These are phyloP conservation scores for Phaeotremella skinneri DNA, from an alignment of 768 basidiomycete genomes.

Conservation along the genomic window DNA sequence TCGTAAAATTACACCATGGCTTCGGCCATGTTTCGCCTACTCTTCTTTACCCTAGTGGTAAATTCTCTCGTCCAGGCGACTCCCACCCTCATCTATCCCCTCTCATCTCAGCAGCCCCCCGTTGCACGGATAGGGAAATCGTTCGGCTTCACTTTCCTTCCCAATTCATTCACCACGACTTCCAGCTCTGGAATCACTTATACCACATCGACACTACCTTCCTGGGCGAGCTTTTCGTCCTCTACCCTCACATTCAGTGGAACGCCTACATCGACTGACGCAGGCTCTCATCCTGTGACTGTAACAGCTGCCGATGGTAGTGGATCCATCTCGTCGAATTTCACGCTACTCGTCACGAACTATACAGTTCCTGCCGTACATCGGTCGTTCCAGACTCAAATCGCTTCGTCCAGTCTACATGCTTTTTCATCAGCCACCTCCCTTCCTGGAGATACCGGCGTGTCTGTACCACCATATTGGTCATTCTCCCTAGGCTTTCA, in stretches of 20 bases:
- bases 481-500: conserved; percentile 87
- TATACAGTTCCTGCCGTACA: conserved; percentile 64
- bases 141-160: conserved; percentile 70
- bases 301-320: conserved; percentile 60
- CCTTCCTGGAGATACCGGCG: conserved; percentile 48
- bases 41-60: conserved; percentile 26
- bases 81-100: conserved; percentile 58
- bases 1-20: not conserved
- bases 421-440: conserved; percentile 41
- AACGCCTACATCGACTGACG: conserved; percentile 63
- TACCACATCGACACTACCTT: conserved; percentile 61
- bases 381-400: conserved; percentile 60
- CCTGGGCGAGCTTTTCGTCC: conserved; percentile 75
- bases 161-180: conserved; percentile 61
- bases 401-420: conserved; percentile 65
- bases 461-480: conserved; percentile 81
- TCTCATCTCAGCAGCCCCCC: conserved; percentile 70
- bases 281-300: conserved; percentile 63
- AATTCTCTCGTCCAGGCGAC: conserved; percentile 22
- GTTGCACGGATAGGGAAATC: conserved; percentile 67
- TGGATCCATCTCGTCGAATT: conserved; percentile 50
- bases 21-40: not conserved
- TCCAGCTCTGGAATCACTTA: conserved; percentile 56
- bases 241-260: conserved; percentile 64
- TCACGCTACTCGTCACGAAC: conserved; percentile 47